Evolutionary conservation across 179 eudicot genomes (phyloP).

Genomic region (Corrigiola litoralis): DNA sequence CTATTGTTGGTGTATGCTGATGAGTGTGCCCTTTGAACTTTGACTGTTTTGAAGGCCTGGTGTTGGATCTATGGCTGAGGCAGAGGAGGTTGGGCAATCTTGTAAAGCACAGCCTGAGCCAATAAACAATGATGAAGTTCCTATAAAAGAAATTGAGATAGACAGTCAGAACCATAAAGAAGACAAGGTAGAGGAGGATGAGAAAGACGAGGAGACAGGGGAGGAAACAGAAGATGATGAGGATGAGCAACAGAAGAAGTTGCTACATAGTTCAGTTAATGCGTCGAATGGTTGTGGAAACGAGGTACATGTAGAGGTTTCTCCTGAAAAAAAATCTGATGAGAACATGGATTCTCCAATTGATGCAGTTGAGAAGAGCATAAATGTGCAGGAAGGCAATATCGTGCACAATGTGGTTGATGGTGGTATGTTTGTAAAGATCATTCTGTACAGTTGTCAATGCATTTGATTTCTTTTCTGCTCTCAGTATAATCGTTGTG

Average conservation of each 20-base stretch:
- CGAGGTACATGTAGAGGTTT: constrained; percentile 16
- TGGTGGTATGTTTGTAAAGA: constrained; percentile 7
- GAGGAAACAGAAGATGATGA: constrained; percentile 24
- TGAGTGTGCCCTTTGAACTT: neutral
- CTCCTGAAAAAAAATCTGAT: constrained; percentile 13
- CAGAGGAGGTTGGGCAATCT: constrained; percentile 20
- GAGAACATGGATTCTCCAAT: constrained; percentile 9
- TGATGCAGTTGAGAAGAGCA: constrained; percentile 13
- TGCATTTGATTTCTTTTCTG: neutral
- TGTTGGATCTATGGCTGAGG: constrained; percentile 21
- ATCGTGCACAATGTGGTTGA: constrained; percentile 9
- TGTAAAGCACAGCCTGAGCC: constrained; percentile 8
- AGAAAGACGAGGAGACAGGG: constrained; percentile 10
- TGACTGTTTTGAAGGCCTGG: neutral
- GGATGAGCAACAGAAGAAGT: constrained; percentile 24
- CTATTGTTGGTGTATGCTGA: no score
- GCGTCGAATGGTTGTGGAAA: constrained; percentile 9
- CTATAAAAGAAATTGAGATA: constrained; percentile 8
- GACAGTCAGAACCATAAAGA: constrained; percentile 14
- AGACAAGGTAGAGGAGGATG: constrained; percentile 10
- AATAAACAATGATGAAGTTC: constrained; percentile 8
- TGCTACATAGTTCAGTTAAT: constrained; percentile 8
- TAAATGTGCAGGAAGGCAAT: neutral
- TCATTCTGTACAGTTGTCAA: no score
- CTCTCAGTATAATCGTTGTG: neutral